Percentiles rank a stretch among this genome's conserved stretches.
Conservation (phyloP, 208 protist genomes). For the Acanthamoeba royreba region DNA sequence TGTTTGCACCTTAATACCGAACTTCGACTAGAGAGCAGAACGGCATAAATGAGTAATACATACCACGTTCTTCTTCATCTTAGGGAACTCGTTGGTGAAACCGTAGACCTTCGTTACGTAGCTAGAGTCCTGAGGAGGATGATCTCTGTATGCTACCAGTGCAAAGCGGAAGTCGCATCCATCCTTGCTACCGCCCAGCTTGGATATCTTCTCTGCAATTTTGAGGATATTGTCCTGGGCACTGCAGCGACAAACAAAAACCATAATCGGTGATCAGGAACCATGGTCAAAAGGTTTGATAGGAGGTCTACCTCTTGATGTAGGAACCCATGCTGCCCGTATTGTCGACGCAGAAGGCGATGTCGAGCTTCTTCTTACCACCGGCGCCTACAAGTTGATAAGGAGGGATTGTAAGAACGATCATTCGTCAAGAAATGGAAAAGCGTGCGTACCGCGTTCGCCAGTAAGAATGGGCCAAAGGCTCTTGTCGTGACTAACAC, state of each 20-base stretch:
- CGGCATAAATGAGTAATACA: not conserved
- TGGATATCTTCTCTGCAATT: conserved; percentile 28
- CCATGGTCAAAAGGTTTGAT: not conserved
- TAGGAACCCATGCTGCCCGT: conserved; percentile 1
- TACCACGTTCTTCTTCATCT: conserved; percentile 15
- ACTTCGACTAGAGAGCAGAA: no score
- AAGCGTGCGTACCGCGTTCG: not conserved
- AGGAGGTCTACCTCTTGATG: not conserved
- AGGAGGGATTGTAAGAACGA: no score
- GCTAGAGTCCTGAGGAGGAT: conserved; percentile 52
- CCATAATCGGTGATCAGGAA: not conserved
- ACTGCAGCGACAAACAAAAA: conserved; percentile 8
- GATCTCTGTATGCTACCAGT: conserved; percentile 53
- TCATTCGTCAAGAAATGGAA: no score
- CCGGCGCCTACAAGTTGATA: not conserved
- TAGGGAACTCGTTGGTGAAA: conserved; percentile 27
- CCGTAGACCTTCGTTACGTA: conserved; percentile 44
- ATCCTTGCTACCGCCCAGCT: not conserved
- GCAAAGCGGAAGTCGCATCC: conserved; percentile 35
- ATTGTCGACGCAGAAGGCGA: conserved; percentile 17
- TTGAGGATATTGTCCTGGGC: conserved; percentile 51
- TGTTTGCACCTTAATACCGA: no score
- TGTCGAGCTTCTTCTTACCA: conserved; percentile 24
- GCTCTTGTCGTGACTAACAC: conserved; percentile 7
- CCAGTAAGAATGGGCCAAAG: conserved; percentile 20